Conservation (phyloP, 345 rosid species). For the Hibiscus tridactylites region DNA sequence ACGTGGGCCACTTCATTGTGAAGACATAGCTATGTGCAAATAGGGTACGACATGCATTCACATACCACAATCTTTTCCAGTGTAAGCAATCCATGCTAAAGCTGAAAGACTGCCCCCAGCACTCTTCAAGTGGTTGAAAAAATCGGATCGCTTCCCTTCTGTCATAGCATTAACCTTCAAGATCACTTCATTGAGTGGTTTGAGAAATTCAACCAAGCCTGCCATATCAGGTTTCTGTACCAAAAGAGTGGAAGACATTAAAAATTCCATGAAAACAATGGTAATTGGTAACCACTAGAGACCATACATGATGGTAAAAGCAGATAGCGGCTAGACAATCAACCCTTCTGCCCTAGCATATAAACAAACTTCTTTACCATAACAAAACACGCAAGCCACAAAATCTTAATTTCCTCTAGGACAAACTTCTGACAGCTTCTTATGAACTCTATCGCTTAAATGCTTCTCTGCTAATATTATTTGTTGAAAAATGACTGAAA, state of each 20-base stretch:
- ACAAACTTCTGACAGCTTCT: neutral
- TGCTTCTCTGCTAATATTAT: neutral
- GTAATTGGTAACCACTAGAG: neutral
- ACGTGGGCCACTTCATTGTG: neutral
- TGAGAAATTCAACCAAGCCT: slow-evolving; percentile 73
- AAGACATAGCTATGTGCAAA: neutral
- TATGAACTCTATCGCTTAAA: neutral
- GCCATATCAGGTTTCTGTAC: slow-evolving; percentile 69
- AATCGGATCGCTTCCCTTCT: slow-evolving; percentile 80
- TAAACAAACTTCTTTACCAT: neutral
- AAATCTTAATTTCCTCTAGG: neutral
- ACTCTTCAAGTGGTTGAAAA: slow-evolving; percentile 79
- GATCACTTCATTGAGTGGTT: slow-evolving; percentile 77
- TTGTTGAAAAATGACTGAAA: neutral
- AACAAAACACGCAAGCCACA: neutral
- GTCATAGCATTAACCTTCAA: slow-evolving; percentile 68
- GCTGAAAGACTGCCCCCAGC: slow-evolving; percentile 80
- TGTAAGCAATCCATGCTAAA: slow-evolving; percentile 88
- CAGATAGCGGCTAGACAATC: neutral
- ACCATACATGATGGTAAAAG: neutral
- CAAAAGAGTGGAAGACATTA: slow-evolving; percentile 15
- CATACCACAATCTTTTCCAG: slow-evolving; percentile 90
- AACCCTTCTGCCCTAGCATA: neutral
- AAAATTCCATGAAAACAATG: neutral
- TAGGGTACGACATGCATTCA: neutral